Evolutionary conservation across 306 rosid species (phyloP).

Genomic region (Pyrus communis): DNA sequence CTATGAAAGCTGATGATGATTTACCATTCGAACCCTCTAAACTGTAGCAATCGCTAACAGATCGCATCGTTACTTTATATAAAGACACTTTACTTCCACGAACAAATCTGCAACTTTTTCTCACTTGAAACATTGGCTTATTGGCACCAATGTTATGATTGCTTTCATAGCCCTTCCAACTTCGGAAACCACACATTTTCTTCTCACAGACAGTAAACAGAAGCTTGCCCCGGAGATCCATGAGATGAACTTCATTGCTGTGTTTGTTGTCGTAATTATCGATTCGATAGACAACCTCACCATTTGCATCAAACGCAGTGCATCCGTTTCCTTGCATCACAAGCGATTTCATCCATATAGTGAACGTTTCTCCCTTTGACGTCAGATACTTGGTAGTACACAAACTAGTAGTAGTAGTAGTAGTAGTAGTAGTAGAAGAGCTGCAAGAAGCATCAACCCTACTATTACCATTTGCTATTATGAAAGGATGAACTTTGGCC

Average conservation of each 20-base stretch:
- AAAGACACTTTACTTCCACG: not conserved
- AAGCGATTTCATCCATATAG: conserved; percentile 46
- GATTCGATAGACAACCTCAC: conserved; percentile 32
- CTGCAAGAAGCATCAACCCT: not conserved
- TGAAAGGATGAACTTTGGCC: conserved; percentile 28
- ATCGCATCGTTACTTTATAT: not conserved
- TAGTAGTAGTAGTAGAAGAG: not conserved
- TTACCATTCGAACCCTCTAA: conserved; percentile 18
- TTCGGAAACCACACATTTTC: not conserved
- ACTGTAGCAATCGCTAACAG: conserved; percentile 11
- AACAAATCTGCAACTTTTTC: conserved; percentile 8
- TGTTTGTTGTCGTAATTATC: conserved; percentile 33
- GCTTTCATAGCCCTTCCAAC: conserved; percentile 16
- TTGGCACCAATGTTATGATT: not conserved
- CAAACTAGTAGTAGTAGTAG: not conserved
- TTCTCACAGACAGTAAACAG: conserved; percentile 21
- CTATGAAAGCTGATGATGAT: conserved; percentile 13
- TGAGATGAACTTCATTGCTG: conserved; percentile 27
- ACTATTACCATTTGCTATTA: not conserved
- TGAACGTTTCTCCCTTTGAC: conserved; percentile 27
- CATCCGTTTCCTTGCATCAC: conserved; percentile 41
- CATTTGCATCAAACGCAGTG: conserved; percentile 31
- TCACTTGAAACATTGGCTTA: conserved; percentile 21
- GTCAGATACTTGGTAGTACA: not conserved
- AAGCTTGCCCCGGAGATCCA: conserved; percentile 36